Conservation (phyloP, 176 grass and related monocot species). For the Leersia perrieri region DNA sequence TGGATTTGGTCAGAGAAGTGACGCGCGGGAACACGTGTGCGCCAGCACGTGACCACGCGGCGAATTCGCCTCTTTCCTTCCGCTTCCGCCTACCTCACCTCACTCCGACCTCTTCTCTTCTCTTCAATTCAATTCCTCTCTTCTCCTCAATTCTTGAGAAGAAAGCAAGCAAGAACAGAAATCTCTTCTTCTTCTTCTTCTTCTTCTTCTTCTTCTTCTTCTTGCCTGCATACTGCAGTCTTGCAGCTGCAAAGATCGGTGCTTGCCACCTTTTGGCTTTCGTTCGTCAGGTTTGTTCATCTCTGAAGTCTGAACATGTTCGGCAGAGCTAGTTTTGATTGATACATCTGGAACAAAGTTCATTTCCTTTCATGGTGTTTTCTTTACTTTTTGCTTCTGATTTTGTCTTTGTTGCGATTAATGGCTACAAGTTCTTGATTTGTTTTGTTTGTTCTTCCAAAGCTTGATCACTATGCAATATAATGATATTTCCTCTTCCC, state of each 20-base stretch:
- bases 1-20: constrained; percentile 6
- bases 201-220: too few relatives aligned
- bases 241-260: not conserved
- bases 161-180: not conserved
- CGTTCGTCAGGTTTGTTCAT: not conserved
- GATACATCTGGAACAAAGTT: not conserved
- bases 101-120: not conserved
- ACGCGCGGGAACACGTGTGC: constrained; percentile 32
- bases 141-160: not conserved
- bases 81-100: not conserved
- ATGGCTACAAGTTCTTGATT: not conserved
- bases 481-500: too few relatives aligned
- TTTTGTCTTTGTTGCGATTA: not conserved
- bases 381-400: not conserved
- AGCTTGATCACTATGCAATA: too few relatives aligned
- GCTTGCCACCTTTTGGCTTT: not conserved
- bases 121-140: not conserved
- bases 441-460: too few relatives aligned
- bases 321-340: not conserved
- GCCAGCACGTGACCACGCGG: constrained; percentile 23
- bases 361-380: too few relatives aligned
- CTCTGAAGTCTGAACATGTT: not conserved
- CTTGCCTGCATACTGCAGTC: not conserved
- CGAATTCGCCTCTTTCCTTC: not conserved
- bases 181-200: too few relatives aligned